A percentile compares a stretch with the other conserved stretches of the same genome.
phyloP scores from a whole-genome alignment of 2,329 filamentous ascomycete genomes.

The Monosporascus sp. region DNA sequence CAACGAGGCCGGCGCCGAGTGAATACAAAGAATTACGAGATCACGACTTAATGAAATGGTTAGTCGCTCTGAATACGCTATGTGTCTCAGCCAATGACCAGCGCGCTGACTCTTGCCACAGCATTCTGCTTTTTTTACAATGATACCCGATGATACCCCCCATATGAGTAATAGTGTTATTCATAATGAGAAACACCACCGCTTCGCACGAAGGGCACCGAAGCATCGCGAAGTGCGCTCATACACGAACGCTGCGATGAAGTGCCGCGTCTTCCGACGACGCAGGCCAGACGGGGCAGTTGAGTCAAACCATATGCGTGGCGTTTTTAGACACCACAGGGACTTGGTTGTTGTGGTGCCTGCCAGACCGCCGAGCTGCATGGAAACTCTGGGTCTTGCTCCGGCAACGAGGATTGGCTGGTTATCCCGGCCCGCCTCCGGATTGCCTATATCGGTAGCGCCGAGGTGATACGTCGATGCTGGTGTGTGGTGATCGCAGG shows the following conservation, averaged over 20 bases:
- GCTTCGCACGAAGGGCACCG: background rate
- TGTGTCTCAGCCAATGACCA: background rate
- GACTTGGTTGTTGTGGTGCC: too few species aligned
- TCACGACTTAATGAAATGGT: constrained; percentile 19
- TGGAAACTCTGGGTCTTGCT: too few species aligned
- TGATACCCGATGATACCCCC: constrained; percentile 3
- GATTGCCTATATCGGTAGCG: too few species aligned
- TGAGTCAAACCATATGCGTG: background rate
- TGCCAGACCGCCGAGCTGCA: too few species aligned
- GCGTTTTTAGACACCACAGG: too few species aligned
- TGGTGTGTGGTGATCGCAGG: too few species aligned
- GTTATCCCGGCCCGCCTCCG: too few species aligned
- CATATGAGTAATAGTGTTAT: background rate
- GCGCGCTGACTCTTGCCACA: constrained; percentile 3
- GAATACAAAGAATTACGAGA: constrained; percentile 17
- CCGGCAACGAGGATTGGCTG: too few species aligned
- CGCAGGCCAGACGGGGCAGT: background rate
- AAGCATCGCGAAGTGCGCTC: background rate
- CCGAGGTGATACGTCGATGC: too few species aligned
- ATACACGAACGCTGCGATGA: too few species aligned
- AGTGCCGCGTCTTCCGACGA: too few species aligned
- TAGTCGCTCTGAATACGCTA: constrained; percentile 6
- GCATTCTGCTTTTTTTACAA: background rate
- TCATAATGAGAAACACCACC: background rate
- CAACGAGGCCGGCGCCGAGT: constrained; percentile 36